A percentile compares a stretch with the other conserved stretches of the same genome.
phyloP scores from a whole-genome alignment of 2,329 filamentous ascomycete species.

The Massarina eburnea region DNA sequence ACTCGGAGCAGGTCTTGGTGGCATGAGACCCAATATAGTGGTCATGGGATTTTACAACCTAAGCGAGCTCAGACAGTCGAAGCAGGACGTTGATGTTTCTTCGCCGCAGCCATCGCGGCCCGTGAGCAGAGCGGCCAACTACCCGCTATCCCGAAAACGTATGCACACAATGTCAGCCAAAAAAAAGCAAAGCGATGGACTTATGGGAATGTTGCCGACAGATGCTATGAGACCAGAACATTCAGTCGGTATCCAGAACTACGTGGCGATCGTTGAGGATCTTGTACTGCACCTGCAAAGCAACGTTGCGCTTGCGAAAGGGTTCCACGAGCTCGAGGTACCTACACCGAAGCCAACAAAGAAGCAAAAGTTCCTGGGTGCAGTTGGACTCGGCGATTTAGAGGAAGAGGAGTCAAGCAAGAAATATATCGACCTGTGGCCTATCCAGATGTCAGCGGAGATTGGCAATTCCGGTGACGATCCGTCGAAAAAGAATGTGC shows the following conservation, averaged over 20 bases:
- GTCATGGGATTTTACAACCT: slow-evolving; percentile 80
- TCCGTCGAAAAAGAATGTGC: slow-evolving; percentile 57
- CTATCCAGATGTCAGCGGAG: slow-evolving; percentile 90
- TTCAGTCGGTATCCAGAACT: slow-evolving; percentile 70
- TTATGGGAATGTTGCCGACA: slow-evolving; percentile 65
- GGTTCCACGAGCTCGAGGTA: slow-evolving; percentile 75
- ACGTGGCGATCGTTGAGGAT: slow-evolving; percentile 82
- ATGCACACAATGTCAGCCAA: slow-evolving; percentile 28
- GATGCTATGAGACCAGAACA: slow-evolving; percentile 69
- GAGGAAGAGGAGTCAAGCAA: slow-evolving; percentile 64
- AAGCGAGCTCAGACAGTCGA: slow-evolving; percentile 68
- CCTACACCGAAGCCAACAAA: slow-evolving; percentile 50
- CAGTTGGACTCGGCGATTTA: slow-evolving; percentile 24
- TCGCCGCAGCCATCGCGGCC: slow-evolving; percentile 45
- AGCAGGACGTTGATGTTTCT: slow-evolving; percentile 60
- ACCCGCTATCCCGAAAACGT: slow-evolving; percentile 36
- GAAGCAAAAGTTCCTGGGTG: slow-evolving; percentile 25
- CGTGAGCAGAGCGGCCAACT: slow-evolving; percentile 27
- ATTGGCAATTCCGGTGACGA: slow-evolving; percentile 53
- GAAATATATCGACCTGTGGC: slow-evolving; percentile 85
- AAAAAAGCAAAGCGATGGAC: slow-evolving; percentile 48
- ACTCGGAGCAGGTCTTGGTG: slow-evolving; percentile 76
- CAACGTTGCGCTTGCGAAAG: slow-evolving; percentile 82
- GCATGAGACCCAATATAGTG: slow-evolving; percentile 87
- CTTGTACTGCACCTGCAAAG: slow-evolving; percentile 75